These are phyloP conservation scores for Henckelia pumila DNA, from an alignment of 257 asterid genomes.

Conservation along the genomic window DNA sequence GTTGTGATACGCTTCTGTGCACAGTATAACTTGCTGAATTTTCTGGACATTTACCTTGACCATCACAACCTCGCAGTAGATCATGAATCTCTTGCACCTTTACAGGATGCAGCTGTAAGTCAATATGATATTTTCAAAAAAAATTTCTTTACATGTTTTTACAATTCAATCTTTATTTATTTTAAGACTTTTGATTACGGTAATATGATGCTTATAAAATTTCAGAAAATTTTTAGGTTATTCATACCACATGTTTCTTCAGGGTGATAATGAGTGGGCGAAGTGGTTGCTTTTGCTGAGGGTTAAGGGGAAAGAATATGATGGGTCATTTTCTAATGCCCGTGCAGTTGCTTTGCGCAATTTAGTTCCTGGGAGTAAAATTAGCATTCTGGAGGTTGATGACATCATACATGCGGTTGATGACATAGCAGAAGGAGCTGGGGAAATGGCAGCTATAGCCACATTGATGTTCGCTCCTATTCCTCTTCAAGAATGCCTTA, in stretches of 20 bases:
- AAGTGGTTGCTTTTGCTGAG: slow-evolving; percentile 83
- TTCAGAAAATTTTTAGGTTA: slow-evolving; percentile 23
- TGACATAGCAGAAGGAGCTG: slow-evolving; percentile 98
- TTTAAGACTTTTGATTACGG: slow-evolving; percentile 8
- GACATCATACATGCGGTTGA: slow-evolving; percentile 82
- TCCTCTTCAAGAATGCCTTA: slow-evolving; percentile 90
- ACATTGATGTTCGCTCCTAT: slow-evolving; percentile 89
- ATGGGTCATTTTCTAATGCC: slow-evolving; percentile 90
- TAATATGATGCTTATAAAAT: slow-evolving; percentile 13
- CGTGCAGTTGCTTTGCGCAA: slow-evolving; percentile 79
- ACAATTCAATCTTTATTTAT: not conserved
- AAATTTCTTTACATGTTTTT: not conserved
- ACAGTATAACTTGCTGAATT: slow-evolving; percentile 76
- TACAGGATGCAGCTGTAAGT: slow-evolving; percentile 84
- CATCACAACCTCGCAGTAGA: slow-evolving; percentile 75
- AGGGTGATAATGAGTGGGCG: slow-evolving; percentile 94
- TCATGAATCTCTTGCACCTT: slow-evolving; percentile 53
- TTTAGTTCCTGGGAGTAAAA: slow-evolving; percentile 58
- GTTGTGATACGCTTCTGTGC: slow-evolving; percentile 68
- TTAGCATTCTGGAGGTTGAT: slow-evolving; percentile 55
- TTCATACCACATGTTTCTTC: slow-evolving; percentile 30
- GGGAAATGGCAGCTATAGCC: slow-evolving; percentile 96
- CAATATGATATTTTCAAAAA: slow-evolving; percentile 18
- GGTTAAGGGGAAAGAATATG: slow-evolving; percentile 91
- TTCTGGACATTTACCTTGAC: slow-evolving; percentile 89